Conservation (phyloP, 2,329 filamentous ascomycete genomes). For the Sporothrix luriei region DNA sequence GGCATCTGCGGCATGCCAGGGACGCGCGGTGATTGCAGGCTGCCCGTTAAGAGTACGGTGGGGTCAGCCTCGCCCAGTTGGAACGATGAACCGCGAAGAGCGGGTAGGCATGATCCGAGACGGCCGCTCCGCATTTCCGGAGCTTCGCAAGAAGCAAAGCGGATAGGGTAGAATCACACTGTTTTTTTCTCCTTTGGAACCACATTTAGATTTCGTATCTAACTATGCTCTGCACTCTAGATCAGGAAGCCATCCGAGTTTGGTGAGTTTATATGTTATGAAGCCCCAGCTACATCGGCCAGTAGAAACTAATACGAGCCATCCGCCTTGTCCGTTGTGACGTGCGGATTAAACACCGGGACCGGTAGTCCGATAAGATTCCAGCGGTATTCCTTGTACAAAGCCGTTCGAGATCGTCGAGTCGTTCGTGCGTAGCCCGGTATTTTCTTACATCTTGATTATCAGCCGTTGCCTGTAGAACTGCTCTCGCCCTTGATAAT, state of each 20-base stretch:
- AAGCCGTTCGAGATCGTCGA: too few species aligned
- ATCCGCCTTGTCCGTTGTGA: background rate
- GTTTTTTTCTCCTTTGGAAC: background rate
- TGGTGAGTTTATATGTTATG: background rate
- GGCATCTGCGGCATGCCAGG: conserved; percentile 81
- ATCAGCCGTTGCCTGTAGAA: too few species aligned
- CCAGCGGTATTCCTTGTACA: too few species aligned
- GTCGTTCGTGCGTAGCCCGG: too few species aligned
- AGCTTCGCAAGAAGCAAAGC: conserved; percentile 43
- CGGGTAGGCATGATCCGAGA: conserved; percentile 79
- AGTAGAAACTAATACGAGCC: background rate
- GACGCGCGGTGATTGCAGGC: conserved; percentile 84
- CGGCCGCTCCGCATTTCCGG: conserved; percentile 63
- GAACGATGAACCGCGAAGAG: conserved; percentile 86
- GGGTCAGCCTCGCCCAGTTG: conserved; percentile 89
- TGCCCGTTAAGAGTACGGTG: conserved; percentile 89
- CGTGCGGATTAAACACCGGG: background rate
- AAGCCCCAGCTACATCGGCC: background rate
- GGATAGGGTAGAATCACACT: conserved; percentile 38
- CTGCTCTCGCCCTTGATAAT: too few species aligned
- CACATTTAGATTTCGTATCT: background rate
- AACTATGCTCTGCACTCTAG: conserved; percentile 2
- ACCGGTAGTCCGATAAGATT: too few species aligned
- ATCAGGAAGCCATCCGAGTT: background rate
- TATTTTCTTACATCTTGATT: too few species aligned